phyloP scores from a whole-genome alignment of 164 flowering plant genomes.

The Dillenia suffruticosa region DNA sequence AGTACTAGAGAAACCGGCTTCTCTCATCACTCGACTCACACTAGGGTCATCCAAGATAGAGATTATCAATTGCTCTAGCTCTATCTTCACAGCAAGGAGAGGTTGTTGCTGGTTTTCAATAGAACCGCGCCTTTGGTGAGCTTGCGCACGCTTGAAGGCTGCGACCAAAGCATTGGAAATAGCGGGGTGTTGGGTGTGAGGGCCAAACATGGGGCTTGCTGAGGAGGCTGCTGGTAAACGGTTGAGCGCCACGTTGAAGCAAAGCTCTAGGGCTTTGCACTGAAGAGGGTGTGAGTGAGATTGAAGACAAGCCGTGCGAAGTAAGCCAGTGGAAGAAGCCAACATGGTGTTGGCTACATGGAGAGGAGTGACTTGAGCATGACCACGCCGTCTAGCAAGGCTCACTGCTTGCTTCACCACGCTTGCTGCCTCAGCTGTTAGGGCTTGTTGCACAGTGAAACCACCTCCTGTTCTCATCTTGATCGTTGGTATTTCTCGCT shows the following conservation, averaged over 20 bases:
- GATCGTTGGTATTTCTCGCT: background rate
- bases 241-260: slow-evolving; percentile 97
- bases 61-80: slow-evolving; percentile 81
- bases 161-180: slow-evolving; percentile 93
- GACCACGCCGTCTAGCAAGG: slow-evolving; percentile 79
- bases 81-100: slow-evolving; percentile 77
- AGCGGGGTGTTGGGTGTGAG: slow-evolving; percentile 55
- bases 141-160: slow-evolving; percentile 96
- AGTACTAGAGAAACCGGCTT: slow-evolving; percentile 93
- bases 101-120: slow-evolving; percentile 88
- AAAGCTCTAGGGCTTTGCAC: slow-evolving; percentile 89
- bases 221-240: slow-evolving; percentile 84
- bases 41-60: slow-evolving; percentile 97
- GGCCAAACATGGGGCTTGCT: slow-evolving; percentile 49
- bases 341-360: slow-evolving; percentile 97
- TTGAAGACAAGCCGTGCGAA: slow-evolving; percentile 79
- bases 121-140: slow-evolving; percentile 94
- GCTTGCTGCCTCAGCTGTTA: slow-evolving; percentile 73
- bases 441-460: slow-evolving; percentile 76
- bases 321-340: slow-evolving; percentile 56
- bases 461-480: slow-evolving; percentile 90
- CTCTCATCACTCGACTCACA: slow-evolving; percentile 97
- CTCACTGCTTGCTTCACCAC: slow-evolving; percentile 75
- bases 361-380: slow-evolving; percentile 94
- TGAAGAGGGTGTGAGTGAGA: slow-evolving; percentile 95